These are phyloP conservation scores for Harringtonia lauricola DNA, from an alignment of 2,329 filamentous ascomycete species.

Conservation along the genomic window DNA sequence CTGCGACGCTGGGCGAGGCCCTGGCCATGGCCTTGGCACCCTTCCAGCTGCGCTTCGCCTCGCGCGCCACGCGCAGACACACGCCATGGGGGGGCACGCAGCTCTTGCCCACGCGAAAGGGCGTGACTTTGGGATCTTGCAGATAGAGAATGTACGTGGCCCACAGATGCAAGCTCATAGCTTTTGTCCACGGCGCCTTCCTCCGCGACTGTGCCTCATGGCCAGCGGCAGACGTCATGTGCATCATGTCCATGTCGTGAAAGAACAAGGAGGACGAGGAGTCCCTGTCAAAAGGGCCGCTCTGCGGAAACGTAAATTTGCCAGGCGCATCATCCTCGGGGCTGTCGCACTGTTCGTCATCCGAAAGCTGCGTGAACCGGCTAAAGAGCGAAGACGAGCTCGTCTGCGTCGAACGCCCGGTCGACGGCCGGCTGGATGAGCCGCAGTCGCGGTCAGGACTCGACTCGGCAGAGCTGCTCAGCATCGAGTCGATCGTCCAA, in stretches of 20 bases:
- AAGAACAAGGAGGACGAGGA: slow-evolving; percentile 10
- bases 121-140: slow-evolving; percentile 56
- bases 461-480: slow-evolving; percentile 44
- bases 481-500: slow-evolving; percentile 46
- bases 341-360: slow-evolving; percentile 43
- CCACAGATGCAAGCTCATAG: slow-evolving; percentile 57
- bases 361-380: slow-evolving; percentile 42
- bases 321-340: slow-evolving; percentile 32
- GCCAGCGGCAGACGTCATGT: not conserved
- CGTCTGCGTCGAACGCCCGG: slow-evolving; percentile 47
- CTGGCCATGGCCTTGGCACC: slow-evolving; percentile 35
- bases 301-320: slow-evolving; percentile 9
- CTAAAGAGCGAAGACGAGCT: slow-evolving; percentile 43
- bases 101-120: slow-evolving; percentile 52
- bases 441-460: slow-evolving; percentile 42
- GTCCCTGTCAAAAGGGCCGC: slow-evolving; percentile 4
- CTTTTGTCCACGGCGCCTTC: slow-evolving; percentile 51
- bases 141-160: slow-evolving; percentile 53
- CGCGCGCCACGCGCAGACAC: slow-evolving; percentile 52
- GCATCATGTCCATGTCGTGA: too few species aligned
- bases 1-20: slow-evolving; percentile 2
- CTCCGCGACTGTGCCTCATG: slow-evolving; percentile 17
- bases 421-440: slow-evolving; percentile 45
- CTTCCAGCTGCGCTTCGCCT: slow-evolving; percentile 57
- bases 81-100: slow-evolving; percentile 55